phyloP scores from a whole-genome alignment of 352 stramenopile genomes.

The Phytophthora chlamydospora region DNA sequence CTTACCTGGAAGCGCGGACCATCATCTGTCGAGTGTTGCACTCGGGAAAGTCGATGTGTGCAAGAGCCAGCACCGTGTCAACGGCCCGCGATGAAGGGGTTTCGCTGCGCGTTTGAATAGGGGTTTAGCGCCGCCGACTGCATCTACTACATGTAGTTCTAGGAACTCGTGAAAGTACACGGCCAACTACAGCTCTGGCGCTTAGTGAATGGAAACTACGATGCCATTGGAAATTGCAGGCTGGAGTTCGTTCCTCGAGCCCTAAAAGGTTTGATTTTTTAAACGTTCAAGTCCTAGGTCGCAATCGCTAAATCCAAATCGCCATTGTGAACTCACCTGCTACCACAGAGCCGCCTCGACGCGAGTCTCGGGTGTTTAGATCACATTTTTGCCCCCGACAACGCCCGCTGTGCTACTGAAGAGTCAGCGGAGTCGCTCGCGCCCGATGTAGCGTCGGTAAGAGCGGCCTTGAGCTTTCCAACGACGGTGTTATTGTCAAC shows the following conservation, averaged over 20 bases:
- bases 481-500: constrained; percentile 17
- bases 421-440: background rate
- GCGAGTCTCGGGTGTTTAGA: no score
- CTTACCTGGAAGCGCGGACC: constrained; percentile 2
- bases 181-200: no score
- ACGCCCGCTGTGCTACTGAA: no score
- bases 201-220: no score
- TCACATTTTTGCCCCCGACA: no score
- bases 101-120: constrained; percentile 3
- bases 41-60: background rate
- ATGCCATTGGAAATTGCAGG: no score
- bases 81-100: background rate
- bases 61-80: background rate
- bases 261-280: background rate
- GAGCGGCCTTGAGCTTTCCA: constrained; percentile 17
- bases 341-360: no score
- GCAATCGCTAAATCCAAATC: no score
- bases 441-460: constrained; percentile 3
- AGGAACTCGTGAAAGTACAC: no score
- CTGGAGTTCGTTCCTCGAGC: constrained; percentile 18
- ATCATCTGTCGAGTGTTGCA: constrained; percentile 13
- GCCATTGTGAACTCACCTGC: no score
- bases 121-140: background rate
- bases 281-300: no score
- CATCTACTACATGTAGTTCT: no score